Evolutionary conservation across 768 basidiomycete genomes (phyloP).

Genomic region (Roridomyces roridus): DNA sequence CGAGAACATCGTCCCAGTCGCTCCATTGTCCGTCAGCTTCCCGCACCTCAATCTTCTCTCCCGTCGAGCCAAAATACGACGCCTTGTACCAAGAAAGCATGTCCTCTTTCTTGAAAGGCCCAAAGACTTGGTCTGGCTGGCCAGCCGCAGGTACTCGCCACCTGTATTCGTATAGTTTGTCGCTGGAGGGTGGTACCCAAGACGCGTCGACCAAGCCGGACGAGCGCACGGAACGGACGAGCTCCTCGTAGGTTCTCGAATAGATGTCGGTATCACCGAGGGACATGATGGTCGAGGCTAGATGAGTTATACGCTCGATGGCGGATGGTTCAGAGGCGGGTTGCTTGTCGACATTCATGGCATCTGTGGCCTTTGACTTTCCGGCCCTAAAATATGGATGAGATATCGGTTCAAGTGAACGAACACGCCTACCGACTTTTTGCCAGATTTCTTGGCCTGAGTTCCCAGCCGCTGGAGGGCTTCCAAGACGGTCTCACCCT

Average conservation of each 20-base stretch:
- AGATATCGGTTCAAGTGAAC: neutral
- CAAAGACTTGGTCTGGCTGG: conserved; percentile 63
- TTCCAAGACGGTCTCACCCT: conserved; percentile 90
- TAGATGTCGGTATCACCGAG: conserved; percentile 88
- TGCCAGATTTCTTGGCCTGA: conserved; percentile 61
- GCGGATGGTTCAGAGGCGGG: conserved; percentile 44
- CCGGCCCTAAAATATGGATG: conserved; percentile 21
- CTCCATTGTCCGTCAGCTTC: conserved; percentile 74
- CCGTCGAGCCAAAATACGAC: conserved; percentile 77
- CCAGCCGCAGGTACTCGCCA: conserved; percentile 67
- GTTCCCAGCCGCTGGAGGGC: conserved; percentile 86
- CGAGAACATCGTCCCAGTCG: conserved; percentile 70
- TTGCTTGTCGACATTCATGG: conserved; percentile 63
- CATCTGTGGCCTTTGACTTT: conserved; percentile 39
- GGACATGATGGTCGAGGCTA: conserved; percentile 88
- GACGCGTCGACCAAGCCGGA: conserved; percentile 70
- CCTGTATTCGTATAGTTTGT: conserved; percentile 80
- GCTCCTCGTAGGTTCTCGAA: conserved; percentile 83
- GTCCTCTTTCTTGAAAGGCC: conserved; percentile 83
- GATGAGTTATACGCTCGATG: conserved; percentile 83
- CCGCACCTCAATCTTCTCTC: conserved; percentile 81
- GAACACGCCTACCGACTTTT: conserved; percentile 34
- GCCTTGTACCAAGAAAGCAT: conserved; percentile 83
- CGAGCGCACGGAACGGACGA: conserved; percentile 76
- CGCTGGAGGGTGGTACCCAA: conserved; percentile 82